Conservation (phyloP, 1,139 yeast genomes). For the Candida pseudocylindracea region DNA sequence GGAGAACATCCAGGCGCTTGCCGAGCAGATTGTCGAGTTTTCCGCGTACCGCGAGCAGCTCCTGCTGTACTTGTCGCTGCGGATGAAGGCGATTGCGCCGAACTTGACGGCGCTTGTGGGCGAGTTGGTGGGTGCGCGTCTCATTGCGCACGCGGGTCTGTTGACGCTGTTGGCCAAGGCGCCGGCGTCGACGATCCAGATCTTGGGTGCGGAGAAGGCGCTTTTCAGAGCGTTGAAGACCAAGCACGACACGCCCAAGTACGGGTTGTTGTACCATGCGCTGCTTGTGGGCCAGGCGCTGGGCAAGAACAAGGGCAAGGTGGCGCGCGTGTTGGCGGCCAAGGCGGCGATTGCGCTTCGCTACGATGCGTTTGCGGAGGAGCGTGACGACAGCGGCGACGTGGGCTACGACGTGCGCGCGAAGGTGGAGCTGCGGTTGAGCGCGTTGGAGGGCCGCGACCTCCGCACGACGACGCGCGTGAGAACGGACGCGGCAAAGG, state of each 20-base stretch:
- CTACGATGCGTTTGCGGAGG: constrained; percentile 94
- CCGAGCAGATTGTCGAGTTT: constrained; percentile 85
- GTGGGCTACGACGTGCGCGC: constrained; percentile 82
- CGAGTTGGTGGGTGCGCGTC: constrained; percentile 95
- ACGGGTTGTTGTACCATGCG: constrained; percentile 93
- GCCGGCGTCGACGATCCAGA: constrained; percentile 97
- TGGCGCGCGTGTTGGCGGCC: constrained; percentile 96
- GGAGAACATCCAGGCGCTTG: constrained; percentile 45
- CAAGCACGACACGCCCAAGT: constrained; percentile 95
- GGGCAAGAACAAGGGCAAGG: constrained; percentile 95
- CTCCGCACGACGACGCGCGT: constrained; percentile 46
- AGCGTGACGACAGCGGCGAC: constrained; percentile 86
- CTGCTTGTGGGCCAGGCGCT: constrained; percentile 95
- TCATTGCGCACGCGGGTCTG: constrained; percentile 95
- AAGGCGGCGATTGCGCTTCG: constrained; percentile 93
- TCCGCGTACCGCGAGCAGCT: constrained; percentile 89
- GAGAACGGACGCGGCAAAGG: constrained; percentile 40
- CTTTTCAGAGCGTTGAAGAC: constrained; percentile 96
- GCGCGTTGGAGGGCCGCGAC: constrained; percentile 91
- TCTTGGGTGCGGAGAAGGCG: constrained; percentile 98
- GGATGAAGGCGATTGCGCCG: constrained; percentile 98
- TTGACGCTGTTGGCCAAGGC: constrained; percentile 87
- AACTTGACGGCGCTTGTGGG: constrained; percentile 90
- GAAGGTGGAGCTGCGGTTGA: constrained; percentile 85
- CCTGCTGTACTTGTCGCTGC: constrained; percentile 68